Conservation (phyloP, 352 stramenopile species). For the Hyaloperonospora arabidopsidis region DNA sequence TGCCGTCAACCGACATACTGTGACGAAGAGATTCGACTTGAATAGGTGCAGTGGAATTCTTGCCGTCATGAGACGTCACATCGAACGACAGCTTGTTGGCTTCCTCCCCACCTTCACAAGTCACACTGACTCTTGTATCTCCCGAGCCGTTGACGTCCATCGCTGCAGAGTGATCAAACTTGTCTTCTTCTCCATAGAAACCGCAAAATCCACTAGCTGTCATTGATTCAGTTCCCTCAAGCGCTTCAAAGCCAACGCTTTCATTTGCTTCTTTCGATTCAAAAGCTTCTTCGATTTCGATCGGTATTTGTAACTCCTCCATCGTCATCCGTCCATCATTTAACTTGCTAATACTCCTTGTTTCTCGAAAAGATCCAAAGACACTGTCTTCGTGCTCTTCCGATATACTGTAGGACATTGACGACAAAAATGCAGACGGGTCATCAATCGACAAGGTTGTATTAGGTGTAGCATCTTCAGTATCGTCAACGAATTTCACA, state of each 20-base stretch:
- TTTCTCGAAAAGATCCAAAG: too few species aligned
- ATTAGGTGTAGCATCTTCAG: neutral
- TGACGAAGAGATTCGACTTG: constrained; percentile 10
- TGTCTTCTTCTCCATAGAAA: constrained; percentile 19
- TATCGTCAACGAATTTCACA: neutral
- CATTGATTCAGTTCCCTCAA: constrained; percentile 4
- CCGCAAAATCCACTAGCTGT: constrained; percentile 12
- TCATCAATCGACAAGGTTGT: too few species aligned
- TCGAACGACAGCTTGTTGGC: neutral
- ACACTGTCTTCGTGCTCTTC: too few species aligned
- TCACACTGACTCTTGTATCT: neutral
- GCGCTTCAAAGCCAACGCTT: neutral
- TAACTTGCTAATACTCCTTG: too few species aligned
- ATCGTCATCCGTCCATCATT: too few species aligned
- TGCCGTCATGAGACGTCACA: neutral
- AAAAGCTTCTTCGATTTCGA: constrained; percentile 13
- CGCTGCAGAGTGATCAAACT: neutral
- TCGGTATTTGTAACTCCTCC: constrained; percentile 2
- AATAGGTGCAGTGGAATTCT: neutral
- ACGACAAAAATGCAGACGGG: too few species aligned
- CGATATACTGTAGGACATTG: too few species aligned
- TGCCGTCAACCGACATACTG: constrained; percentile 8
- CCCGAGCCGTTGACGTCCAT: neutral
- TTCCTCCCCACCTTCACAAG: constrained; percentile 4
- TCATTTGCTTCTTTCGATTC: neutral